A percentile compares a stretch with the other conserved stretches of the same genome.
phyloP scores from a whole-genome alignment of 139 green algal genomes.

The Chlamydomonas incerta region DNA sequence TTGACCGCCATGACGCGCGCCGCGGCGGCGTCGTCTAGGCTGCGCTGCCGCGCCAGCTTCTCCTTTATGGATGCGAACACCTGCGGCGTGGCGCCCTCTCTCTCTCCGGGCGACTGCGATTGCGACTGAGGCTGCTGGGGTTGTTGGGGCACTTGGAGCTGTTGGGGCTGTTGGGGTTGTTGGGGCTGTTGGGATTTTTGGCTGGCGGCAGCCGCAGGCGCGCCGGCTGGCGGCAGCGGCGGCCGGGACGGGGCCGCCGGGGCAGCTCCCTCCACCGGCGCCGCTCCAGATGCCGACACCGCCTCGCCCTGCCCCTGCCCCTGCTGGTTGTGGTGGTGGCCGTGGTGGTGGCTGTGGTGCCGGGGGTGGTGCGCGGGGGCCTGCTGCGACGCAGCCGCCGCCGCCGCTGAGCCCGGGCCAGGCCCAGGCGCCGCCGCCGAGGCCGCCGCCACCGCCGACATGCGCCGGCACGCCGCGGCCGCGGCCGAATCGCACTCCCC shows the following conservation, averaged over 20 bases:
- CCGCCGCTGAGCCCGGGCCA: neutral
- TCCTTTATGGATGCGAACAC: constrained; percentile 29
- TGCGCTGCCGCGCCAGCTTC: constrained; percentile 16
- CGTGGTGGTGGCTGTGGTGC: neutral
- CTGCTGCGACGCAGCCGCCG: neutral
- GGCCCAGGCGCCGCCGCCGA: no score
- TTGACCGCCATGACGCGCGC: no score
- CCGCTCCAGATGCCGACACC: no score
- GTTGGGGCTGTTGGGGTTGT: no score
- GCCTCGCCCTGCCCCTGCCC: neutral
- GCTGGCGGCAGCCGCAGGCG: no score
- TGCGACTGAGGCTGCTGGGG: no score
- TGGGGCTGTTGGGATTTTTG: no score
- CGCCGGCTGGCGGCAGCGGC: neutral
- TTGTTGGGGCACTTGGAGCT: no score
- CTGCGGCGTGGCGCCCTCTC: neutral
- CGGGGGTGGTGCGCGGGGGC: neutral
- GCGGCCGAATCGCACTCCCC: constrained; percentile 13
- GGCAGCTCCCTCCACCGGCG: neutral
- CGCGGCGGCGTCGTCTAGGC: neutral
- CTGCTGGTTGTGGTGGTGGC: neutral
- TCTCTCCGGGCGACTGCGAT: no score
- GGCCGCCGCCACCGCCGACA: neutral
- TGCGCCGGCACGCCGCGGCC: neutral
- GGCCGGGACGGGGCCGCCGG: neutral